Base-by-base conservation (phyloP, 305 asterid species). In the Fraxinus nigra region DNA sequence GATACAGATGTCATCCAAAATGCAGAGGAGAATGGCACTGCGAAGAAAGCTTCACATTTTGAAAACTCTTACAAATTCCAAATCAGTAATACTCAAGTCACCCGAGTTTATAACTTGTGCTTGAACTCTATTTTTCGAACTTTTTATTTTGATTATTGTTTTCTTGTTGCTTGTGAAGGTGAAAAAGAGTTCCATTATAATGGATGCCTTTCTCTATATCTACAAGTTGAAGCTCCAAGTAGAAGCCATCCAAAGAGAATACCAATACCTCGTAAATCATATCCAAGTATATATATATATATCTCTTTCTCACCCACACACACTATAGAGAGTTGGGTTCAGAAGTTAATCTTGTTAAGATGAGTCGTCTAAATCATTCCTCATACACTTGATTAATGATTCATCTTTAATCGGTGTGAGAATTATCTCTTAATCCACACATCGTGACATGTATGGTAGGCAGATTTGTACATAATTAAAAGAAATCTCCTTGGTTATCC, bases 181-280 rank as follows among this genome's bases (percentile, higher is more conserved):
- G 88, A 91, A 89, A 77, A 90, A 80, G 89, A 89, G 90, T 74
- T 82, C 88, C 30, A 87, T 88, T 67, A 75, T 93, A 86, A 79
- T 67, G 88, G 94, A 93, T 86, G 92, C 95, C 82, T 84, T 82
- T 59, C 82, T 83, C 63, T 87, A 91, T 86, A 91, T 91, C 87
- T 72, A 85, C 88, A 87, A 89, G 81, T 76, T 93, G 86, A 87
- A 81, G 86, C 91, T 89, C 84, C 93, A 89, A 86, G 86, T 91
- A 9, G 90, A 90, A 75, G 95, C 92, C 51, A 85, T 91, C 77
- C 79, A 72, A 78, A 85, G 85, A 76, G 90, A 93, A 79, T 87
- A 80, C 85, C 90, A 89, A 69, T 37, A 84, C 84, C 92, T 88
- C n/a, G 72, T 82, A 0, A 84, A 82, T 32, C 89, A 87, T 37